Base-by-base conservation (phyloP, 1,284 basidiomycete species). In the Meripilus lineatus region DNA sequence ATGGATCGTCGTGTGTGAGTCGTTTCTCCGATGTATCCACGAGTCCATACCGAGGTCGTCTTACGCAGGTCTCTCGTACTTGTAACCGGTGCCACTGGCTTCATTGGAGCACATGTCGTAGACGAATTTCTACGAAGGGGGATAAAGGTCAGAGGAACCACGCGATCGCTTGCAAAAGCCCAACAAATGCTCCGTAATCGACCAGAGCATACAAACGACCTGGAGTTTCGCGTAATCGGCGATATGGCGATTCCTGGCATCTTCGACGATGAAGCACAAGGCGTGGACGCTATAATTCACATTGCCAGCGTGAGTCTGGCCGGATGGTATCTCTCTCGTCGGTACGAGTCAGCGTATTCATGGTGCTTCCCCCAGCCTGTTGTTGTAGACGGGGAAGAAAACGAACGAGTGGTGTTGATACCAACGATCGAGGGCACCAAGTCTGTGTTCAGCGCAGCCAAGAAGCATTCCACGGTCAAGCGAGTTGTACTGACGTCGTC, bases 401-500 rank as follows among this genome's bases (percentile, higher is more conserved):
- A 17, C 25, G 44, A 32, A 17, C 26, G 34, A 50, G 58, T 52
- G 25, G 18, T 61, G 3, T 51, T 63, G 38, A 45, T 48, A 13
- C 62, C 61, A 13, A 58, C 63, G 15, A 51, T 64, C 36, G 45
- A 48, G 17, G 62, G 63, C n/a, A 64, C 62, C 1, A 46, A 2
- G 37, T 38, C 2, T 40, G 39, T 32, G 45, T 60, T 39, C 49
- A 46, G 39, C 36, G 45, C 51, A 5, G 37, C 41, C 28, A 46
- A 48, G 23, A 22, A 47, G 40, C 67, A 71, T 48, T 57, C 70
- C 17, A 50, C 54, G 15, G 66, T 85, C 47, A 74, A 79, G 57
- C 75, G 84, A 1, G 68, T 89, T 25, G 77, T 89, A 26, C 62
- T 87, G 46, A 84, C 81, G 1, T 68, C 66, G n/a, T 75, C 82